These are phyloP conservation scores for Fusarium sp. DNA, from an alignment of 2,329 filamentous ascomycete genomes.

Conservation along the genomic window DNA sequence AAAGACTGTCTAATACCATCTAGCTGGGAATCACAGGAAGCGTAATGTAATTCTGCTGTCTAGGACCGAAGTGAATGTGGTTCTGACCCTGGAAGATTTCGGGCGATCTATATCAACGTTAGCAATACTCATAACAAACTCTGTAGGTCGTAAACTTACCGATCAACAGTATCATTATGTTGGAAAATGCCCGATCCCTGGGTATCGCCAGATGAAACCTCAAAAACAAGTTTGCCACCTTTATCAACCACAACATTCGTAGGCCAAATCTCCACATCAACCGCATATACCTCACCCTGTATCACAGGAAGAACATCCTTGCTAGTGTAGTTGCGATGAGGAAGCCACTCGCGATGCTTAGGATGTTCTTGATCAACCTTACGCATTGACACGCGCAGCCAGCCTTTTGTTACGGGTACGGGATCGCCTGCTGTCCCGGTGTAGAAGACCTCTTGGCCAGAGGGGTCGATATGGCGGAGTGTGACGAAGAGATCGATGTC, in stretches of 20 bases:
- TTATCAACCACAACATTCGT: conserved; percentile 65
- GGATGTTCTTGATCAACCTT: conserved; percentile 63
- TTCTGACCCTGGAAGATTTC: conserved; percentile 59
- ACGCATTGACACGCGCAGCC: conserved; percentile 69
- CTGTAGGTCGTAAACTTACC: conserved; percentile 46
- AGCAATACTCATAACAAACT: background rate
- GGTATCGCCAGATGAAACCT: conserved; percentile 67
- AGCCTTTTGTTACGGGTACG: conserved; percentile 72
- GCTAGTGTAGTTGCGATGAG: conserved; percentile 67
- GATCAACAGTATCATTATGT: conserved; percentile 63
- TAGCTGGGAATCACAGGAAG: conserved; percentile 62
- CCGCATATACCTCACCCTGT: conserved; percentile 65
- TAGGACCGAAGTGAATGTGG: conserved; percentile 63
- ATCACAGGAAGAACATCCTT: conserved; percentile 67
- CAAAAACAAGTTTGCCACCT: conserved; percentile 66
- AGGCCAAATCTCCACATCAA: conserved; percentile 74
- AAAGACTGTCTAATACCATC: background rate
- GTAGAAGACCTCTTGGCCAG: conserved; percentile 69
- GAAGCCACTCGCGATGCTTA: conserved; percentile 65
- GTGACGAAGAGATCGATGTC: conserved; percentile 75
- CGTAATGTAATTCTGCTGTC: conserved; percentile 62
- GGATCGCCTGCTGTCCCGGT: conserved; percentile 74
- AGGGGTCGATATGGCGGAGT: conserved; percentile 66
- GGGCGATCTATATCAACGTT: conserved; percentile 18
- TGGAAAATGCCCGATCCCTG: conserved; percentile 69